These are phyloP conservation scores for Chytriomyces confervae DNA, from an alignment of 192 early-diverging fungal genomes.

Conservation along the genomic window DNA sequence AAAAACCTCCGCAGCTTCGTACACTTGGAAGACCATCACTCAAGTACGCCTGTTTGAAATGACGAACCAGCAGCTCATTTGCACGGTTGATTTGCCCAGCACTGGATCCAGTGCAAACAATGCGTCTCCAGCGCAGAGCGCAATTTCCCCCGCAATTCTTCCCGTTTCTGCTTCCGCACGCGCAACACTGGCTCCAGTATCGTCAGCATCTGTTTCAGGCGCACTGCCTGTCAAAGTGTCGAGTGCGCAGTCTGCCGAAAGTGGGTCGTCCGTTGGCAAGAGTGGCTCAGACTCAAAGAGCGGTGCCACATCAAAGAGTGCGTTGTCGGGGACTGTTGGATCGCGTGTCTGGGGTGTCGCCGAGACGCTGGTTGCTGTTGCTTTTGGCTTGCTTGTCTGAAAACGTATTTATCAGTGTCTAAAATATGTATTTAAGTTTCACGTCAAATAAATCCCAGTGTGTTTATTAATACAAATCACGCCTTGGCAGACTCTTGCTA, in stretches of 20 bases:
- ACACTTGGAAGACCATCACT: not conserved
- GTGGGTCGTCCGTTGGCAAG: too few relatives aligned
- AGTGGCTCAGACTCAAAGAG: too few relatives aligned
- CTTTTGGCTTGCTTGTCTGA: too few relatives aligned
- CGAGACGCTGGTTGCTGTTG: too few relatives aligned
- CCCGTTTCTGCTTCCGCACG: not conserved
- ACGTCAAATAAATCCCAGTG: too few relatives aligned
- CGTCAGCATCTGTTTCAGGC: not conserved
- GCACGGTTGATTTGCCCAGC: not conserved
- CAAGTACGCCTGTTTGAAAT: slow-evolving; percentile 6
- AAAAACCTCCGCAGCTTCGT: not conserved
- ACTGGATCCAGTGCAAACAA: not conserved
- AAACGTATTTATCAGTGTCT: too few relatives aligned
- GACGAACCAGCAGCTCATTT: slow-evolving; percentile 14
- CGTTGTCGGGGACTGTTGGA: too few relatives aligned
- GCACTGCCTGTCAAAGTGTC: not conserved
- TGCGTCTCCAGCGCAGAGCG: not conserved
- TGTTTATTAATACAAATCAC: too few relatives aligned
- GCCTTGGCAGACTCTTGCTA: too few relatives aligned
- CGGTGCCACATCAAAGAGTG: too few relatives aligned
- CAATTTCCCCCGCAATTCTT: not conserved
- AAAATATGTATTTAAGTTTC: too few relatives aligned
- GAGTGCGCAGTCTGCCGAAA: not conserved
- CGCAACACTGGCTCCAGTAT: not conserved
- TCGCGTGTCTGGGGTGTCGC: too few relatives aligned